Evolutionary conservation across 306 rosid genomes (phyloP).

Genomic region (Casuarina glauca): DNA sequence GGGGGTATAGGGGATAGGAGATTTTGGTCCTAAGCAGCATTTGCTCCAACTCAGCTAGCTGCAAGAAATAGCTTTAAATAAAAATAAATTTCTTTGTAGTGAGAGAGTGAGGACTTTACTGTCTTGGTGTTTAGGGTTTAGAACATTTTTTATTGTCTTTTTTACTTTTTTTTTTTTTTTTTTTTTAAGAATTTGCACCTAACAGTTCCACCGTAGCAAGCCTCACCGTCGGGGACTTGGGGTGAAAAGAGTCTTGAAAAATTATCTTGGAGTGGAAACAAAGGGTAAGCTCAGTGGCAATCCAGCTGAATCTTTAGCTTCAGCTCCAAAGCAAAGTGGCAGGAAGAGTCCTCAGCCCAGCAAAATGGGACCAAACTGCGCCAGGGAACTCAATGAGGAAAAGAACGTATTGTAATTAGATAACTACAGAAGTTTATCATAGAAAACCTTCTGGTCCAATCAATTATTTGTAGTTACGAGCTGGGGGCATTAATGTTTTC

Average conservation of each 20-base stretch:
- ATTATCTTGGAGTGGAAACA: slow-evolving; percentile 85
- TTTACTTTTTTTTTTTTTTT: too few species aligned
- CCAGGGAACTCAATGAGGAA: not conserved
- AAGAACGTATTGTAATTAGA: not conserved
- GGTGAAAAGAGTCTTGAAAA: slow-evolving; percentile 80
- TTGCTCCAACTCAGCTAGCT: too few species aligned
- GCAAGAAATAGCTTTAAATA: too few species aligned
- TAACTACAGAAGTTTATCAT: slow-evolving; percentile 11
- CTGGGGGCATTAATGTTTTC: slow-evolving; percentile 25
- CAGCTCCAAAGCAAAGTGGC: slow-evolving; percentile 19
- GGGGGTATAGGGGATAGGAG: too few species aligned
- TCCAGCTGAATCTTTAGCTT: slow-evolving; percentile 46
- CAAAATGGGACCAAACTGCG: slow-evolving; percentile 29
- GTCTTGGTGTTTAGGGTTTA: too few species aligned
- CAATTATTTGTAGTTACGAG: not conserved
- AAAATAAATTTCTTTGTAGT: too few species aligned
- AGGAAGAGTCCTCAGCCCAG: slow-evolving; percentile 29
- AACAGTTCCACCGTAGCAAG: slow-evolving; percentile 24
- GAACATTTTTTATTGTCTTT: too few species aligned
- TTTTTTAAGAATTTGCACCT: too few species aligned
- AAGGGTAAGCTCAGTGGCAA: slow-evolving; percentile 62
- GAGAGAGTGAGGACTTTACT: too few species aligned
- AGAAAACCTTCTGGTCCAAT: slow-evolving; percentile 1
- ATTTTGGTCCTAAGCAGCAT: too few species aligned
- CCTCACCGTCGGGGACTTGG: slow-evolving; percentile 75